Base-by-base conservation (phyloP, 768 basidiomycete species). In the Kwoniella botswanensis region DNA sequence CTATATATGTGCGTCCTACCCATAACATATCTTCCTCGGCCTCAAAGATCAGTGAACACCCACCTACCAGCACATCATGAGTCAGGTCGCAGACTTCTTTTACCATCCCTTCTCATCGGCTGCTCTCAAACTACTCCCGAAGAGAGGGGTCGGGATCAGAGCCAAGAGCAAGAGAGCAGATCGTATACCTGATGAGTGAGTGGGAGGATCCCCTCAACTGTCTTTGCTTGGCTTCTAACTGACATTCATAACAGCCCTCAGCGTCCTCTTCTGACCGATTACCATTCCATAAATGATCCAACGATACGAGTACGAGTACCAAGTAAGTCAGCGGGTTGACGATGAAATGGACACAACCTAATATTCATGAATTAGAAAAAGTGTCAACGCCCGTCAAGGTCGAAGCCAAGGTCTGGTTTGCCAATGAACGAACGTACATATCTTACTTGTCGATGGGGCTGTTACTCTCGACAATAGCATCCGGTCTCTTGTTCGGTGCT, bases 401-500 rank as follows among this genome's bases (percentile, higher is more conserved):
- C 18, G 94, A 98, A 81, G 90, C 89, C 22, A 98, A 98, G 79
- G 94, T 98, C 59, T 98, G 95, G 94, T 96, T 98, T 82, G 94
- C 94, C 10, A 97, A 97, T 79, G 94, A 98, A 84, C 74, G 84
- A 24, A 85, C 96, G 1, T 97, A 94, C 92, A 88, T 98, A 42
- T 88, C 94, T 0, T 99, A 96, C 90, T 86, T 98, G 63, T 92
- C 92, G 73, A 90, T 92, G 54, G 88, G 92, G 2, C 85, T 98
- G 50, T 86, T 99, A 26, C 86, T 98, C 53, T 93, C 91, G 2
- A 90, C 93, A 0, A 88, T 99, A 22, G 87, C 94, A 1, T 85
- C 96, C 22, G 94, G 93, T 1, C 86, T 99, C 9, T 94, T 93
- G 86, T 96, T 97, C 78, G 81, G 82, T 2, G 90, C 92, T 6